These are phyloP conservation scores for Pulveroboletus sp. DNA, from an alignment of 1,284 basidiomycete genomes.

Conservation along the genomic window DNA sequence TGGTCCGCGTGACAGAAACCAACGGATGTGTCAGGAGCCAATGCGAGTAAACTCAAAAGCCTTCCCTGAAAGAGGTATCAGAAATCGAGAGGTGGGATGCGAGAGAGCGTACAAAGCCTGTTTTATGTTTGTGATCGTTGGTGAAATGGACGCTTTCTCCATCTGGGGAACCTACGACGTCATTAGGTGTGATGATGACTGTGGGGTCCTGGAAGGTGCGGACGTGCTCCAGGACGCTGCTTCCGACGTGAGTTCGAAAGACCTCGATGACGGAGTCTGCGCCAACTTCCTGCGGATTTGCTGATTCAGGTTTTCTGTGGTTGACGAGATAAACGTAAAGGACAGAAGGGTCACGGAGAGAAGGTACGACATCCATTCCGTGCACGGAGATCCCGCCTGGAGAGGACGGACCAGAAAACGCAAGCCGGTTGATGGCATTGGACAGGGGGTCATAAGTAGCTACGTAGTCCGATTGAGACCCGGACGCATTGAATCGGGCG, in stretches of 20 bases:
- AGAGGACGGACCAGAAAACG: conserved; percentile 38
- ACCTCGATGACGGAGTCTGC: conserved; percentile 73
- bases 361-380: conserved; percentile 69
- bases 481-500: conserved; percentile 42
- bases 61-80: conserved; percentile 26
- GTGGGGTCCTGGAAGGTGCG: conserved; percentile 51
- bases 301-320: conserved; percentile 48
- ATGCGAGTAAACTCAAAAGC: conserved; percentile 34
- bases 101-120: conserved; percentile 41
- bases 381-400: conserved; percentile 54
- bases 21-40: conserved; percentile 41
- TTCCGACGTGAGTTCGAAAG: conserved; percentile 53
- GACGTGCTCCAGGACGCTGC: conserved; percentile 46
- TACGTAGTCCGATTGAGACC: conserved; percentile 51
- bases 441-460: conserved; percentile 56
- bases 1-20: conserved; percentile 54
- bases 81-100: background rate
- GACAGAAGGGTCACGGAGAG: conserved; percentile 42
- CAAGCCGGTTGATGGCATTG: conserved; percentile 44
- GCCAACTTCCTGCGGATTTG: conserved; percentile 44
- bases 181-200: conserved; percentile 67
- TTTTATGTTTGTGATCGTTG: conserved; percentile 60
- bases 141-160: conserved; percentile 63
- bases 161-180: conserved; percentile 58
- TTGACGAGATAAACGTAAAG: conserved; percentile 69